A percentile compares a stretch with the other conserved stretches of the same genome.
These are phyloP conservation scores for Ascochyta viciae-villosae DNA, from an alignment of 2,329 filamentous ascomycete genomes.

Conservation along the genomic window DNA sequence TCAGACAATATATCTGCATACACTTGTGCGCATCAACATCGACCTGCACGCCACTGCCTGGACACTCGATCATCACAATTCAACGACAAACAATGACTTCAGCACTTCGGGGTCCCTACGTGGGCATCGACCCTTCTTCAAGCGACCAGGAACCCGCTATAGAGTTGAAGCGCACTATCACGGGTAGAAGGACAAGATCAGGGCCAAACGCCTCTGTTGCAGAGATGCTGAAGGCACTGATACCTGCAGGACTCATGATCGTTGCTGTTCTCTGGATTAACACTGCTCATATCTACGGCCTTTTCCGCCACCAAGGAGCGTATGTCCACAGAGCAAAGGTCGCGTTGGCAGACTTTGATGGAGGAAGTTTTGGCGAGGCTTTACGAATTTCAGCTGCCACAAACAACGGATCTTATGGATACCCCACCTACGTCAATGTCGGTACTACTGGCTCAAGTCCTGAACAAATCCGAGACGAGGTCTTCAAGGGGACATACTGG, in stretches of 20 bases:
- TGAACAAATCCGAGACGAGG: conserved; percentile 17
- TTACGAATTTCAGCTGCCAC: conserved; percentile 13
- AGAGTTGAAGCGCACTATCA: conserved; percentile 9
- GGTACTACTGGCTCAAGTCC: conserved; percentile 9
- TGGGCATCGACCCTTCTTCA: not conserved
- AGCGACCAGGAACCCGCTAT: conserved; percentile 11
- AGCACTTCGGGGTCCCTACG: conserved; percentile 5
- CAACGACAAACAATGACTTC: not conserved
- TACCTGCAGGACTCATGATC: conserved; percentile 21
- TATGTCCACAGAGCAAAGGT: conserved; percentile 18
- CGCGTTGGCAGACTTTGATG: conserved; percentile 24
- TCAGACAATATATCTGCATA: not conserved
- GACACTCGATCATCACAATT: not conserved
- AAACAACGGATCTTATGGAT: conserved; percentile 20
- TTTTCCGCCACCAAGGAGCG: conserved; percentile 15
- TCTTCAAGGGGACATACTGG: conserved; percentile 24
- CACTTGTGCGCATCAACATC: not conserved
- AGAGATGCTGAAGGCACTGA: conserved; percentile 18
- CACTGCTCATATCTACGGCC: conserved; percentile 17
- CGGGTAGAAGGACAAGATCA: conserved; percentile 1
- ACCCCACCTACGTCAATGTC: conserved; percentile 20
- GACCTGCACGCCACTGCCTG: not conserved
- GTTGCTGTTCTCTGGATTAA: conserved; percentile 23
- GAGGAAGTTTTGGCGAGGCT: conserved; percentile 18
- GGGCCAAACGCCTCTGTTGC: conserved; percentile 3